Evolutionary conservation across 768 basidiomycete species (phyloP).

Genomic region (Tulasnella sp.): DNA sequence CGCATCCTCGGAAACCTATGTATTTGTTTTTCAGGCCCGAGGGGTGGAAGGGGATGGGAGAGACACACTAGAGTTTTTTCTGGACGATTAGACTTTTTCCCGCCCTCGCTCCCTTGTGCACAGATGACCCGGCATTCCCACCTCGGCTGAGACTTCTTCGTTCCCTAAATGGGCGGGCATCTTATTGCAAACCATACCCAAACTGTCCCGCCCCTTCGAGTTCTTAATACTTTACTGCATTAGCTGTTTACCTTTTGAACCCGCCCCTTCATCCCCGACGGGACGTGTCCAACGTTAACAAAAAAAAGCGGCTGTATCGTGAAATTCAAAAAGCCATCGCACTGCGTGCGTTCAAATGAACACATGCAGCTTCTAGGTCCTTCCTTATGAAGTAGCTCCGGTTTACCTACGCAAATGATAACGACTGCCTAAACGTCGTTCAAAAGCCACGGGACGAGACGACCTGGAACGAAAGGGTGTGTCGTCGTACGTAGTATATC

Average conservation of each 20-base stretch:
- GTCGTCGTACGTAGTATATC: background rate
- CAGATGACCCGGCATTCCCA: conserved; percentile 7
- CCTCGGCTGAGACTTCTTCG: background rate
- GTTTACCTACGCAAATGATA: conserved; percentile 1
- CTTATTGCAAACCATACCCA: background rate
- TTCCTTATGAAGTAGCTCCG: background rate
- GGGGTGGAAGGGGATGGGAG: background rate
- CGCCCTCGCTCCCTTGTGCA: background rate
- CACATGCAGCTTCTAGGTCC: background rate
- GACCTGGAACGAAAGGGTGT: background rate
- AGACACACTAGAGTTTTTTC: background rate
- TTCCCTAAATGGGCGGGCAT: background rate
- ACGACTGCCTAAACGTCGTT: background rate
- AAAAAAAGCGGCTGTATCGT: background rate
- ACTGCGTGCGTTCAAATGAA: background rate
- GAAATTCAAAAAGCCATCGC: background rate
- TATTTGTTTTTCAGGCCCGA: background rate
- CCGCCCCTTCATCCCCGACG: conserved; percentile 5
- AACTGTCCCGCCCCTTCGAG: background rate
- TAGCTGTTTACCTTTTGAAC: background rate
- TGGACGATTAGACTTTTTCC: conserved; percentile 8
- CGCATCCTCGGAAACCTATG: background rate
- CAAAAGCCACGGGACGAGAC: background rate
- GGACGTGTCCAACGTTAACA: background rate
- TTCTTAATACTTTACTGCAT: background rate